Evolutionary conservation across 2,329 filamentous ascomycete species (phyloP).

Genomic region (Trichoderma brevicompactum): DNA sequence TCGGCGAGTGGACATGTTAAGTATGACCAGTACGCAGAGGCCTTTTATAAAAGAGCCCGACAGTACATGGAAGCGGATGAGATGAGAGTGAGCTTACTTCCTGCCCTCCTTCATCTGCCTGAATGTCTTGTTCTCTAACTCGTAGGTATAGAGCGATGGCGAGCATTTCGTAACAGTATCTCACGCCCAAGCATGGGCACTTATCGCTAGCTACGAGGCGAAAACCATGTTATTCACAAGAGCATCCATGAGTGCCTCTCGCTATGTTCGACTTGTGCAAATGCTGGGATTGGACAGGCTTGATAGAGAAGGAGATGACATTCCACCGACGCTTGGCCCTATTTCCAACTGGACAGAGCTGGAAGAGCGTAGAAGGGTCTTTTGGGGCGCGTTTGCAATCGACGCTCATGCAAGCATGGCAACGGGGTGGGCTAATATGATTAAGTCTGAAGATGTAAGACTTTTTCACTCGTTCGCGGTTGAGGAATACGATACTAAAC

Average conservation of each 20-base stretch:
- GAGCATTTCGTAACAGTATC: slow-evolving; percentile 79
- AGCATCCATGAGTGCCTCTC: slow-evolving; percentile 79
- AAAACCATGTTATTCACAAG: slow-evolving; percentile 83
- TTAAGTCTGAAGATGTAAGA: slow-evolving; percentile 71
- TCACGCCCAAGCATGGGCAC: slow-evolving; percentile 79
- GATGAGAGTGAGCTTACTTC: slow-evolving; percentile 62
- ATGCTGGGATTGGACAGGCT: slow-evolving; percentile 86
- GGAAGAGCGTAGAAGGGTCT: slow-evolving; percentile 77
- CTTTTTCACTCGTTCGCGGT: neutral
- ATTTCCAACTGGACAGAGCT: slow-evolving; percentile 78
- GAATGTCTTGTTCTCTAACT: neutral
- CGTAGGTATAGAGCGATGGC: slow-evolving; percentile 62
- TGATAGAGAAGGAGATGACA: slow-evolving; percentile 66
- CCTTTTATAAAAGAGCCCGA: slow-evolving; percentile 80
- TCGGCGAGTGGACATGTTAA: slow-evolving; percentile 73
- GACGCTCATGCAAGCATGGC: slow-evolving; percentile 87
- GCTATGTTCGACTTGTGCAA: slow-evolving; percentile 70
- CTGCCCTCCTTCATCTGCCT: neutral
- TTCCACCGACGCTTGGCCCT: slow-evolving; percentile 74
- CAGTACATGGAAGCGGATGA: slow-evolving; percentile 85
- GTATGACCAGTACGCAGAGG: slow-evolving; percentile 71
- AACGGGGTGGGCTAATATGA: slow-evolving; percentile 85
- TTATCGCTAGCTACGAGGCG: slow-evolving; percentile 80
- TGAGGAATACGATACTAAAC: neutral
- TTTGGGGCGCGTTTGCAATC: slow-evolving; percentile 83